Evolutionary conservation across 352 stramenopile species (phyloP), one percentile per base, ranked within the genome.

Genomic region (Pythium oligandrum): DNA sequence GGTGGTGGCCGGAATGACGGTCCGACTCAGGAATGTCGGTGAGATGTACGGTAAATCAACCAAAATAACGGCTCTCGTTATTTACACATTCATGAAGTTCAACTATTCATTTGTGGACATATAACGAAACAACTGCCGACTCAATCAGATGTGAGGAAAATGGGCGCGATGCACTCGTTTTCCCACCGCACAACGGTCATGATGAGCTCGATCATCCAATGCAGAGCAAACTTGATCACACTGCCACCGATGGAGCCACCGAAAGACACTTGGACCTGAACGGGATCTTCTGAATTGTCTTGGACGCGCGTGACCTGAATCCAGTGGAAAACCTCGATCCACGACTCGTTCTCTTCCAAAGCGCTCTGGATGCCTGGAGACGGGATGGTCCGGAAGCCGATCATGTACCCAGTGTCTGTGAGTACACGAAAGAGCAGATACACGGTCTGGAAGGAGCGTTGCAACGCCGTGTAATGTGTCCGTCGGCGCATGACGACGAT

Each of bases 161-260:
- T 55, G 1, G 78, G 78, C 12, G 71, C 70, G 9, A 86, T 54
- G 47, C 71, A 82, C 5, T 71, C 66, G 40, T 73, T 84, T 46
- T 89, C 78, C 75, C 78, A 86, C 35, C 75, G 71, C 42, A 89
- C 66, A 40, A 86, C 73, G 3, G 72, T 86, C 71, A 86, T 82
- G 38, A 83, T 75, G 57, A 89, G 71, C 65, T 89, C 75, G n/a
- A 89, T 71, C 75, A 86, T 85, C 75, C 78, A 89, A 51, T 86
- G 73, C 40, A 73, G 68, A 3, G 75, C 75, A 12, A 85, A 86
- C 51, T 83, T 85, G 59, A 85, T 69, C 38, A 78, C 64, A 4
- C 58, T 56, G 7, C 66, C 73, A n/a, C 66, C 68, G 12, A 89
- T 59, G 3, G 78, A 89, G 0, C 78, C 75, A 43, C 78, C 75